phyloP scores from a whole-genome alignment of 139 green algal genomes.

The Desmodesmus armatus region DNA sequence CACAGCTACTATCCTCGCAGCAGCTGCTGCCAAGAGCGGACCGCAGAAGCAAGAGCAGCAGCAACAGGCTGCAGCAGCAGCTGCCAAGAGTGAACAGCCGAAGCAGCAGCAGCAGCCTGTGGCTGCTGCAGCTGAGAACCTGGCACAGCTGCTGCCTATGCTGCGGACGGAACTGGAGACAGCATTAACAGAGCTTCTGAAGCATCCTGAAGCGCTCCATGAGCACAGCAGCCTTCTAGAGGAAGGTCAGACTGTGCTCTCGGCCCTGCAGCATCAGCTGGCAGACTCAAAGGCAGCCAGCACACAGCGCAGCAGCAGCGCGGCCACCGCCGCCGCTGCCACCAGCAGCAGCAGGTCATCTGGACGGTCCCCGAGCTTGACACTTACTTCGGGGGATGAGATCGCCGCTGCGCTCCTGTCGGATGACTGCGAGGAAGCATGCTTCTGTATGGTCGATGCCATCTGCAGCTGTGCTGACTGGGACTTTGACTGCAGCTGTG shows the following conservation, averaged over 20 bases:
- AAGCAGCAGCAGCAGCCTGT: neutral
- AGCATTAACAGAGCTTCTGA: neutral
- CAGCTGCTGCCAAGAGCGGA: too few relatives aligned
- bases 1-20: too few relatives aligned
- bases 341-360: conserved; percentile 17
- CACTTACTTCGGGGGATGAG: conserved; percentile 32
- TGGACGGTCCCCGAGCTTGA: neutral
- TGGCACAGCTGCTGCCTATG: conserved; percentile 15
- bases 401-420: conserved; percentile 28
- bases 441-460: conserved; percentile 24
- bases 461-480: conserved; percentile 33
- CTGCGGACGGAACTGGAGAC: conserved; percentile 12
- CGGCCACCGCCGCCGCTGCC: neutral
- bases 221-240: neutral
- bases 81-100: neutral
- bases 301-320: conserved; percentile 11
- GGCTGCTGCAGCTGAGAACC: neutral
- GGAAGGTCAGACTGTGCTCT: neutral
- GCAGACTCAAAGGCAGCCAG: neutral
- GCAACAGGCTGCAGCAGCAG: conserved; percentile 14
- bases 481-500: neutral
- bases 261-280: conserved; percentile 10
- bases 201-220: neutral
- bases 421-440: conserved; percentile 39
- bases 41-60: neutral